These are phyloP conservation scores for Didymosphaeria variabile DNA, from an alignment of 2,329 filamentous ascomycete species.

Conservation along the genomic window DNA sequence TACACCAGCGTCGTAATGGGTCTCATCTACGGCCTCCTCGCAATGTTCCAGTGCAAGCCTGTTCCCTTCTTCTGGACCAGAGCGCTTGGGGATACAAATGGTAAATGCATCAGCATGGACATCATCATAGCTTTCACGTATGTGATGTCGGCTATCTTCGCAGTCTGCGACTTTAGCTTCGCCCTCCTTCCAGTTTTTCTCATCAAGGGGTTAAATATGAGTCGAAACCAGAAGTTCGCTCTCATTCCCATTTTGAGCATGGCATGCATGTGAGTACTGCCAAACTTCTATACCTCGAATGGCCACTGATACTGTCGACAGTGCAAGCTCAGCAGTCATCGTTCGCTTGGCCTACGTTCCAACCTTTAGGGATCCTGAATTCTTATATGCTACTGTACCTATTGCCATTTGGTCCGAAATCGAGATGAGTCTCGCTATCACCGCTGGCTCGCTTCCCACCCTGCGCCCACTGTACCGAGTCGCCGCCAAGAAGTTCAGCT, in stretches of 20 bases:
- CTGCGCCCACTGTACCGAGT: conserved; percentile 24
- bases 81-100: conserved; percentile 40
- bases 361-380: conserved; percentile 21
- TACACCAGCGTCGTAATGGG: conserved; percentile 36
- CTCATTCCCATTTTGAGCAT: conserved; percentile 20
- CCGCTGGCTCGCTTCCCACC: conserved; percentile 25
- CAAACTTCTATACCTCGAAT: background rate
- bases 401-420: conserved; percentile 30
- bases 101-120: conserved; percentile 51
- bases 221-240: conserved; percentile 25
- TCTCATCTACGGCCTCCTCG: conserved; percentile 49
- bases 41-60: conserved; percentile 58
- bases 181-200: conserved; percentile 51
- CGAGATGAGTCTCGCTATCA: conserved; percentile 28
- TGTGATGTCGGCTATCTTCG: conserved; percentile 18
- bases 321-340: conserved; percentile 24
- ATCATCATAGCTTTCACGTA: conserved; percentile 61
- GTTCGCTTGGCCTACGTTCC: conserved; percentile 25
- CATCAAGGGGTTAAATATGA: conserved; percentile 63
- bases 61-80: conserved; percentile 56
- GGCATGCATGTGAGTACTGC: conserved; percentile 18
- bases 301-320: background rate
- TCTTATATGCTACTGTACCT: conserved; percentile 24
- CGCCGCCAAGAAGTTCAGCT: conserved; percentile 4
- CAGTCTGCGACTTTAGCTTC: conserved; percentile 23